Percentiles rank a stretch among this genome's conserved stretches.
Evolutionary conservation across 2,329 filamentous ascomycete species (phyloP).

Genomic region (Stagonosporopsis tanaceti): DNA sequence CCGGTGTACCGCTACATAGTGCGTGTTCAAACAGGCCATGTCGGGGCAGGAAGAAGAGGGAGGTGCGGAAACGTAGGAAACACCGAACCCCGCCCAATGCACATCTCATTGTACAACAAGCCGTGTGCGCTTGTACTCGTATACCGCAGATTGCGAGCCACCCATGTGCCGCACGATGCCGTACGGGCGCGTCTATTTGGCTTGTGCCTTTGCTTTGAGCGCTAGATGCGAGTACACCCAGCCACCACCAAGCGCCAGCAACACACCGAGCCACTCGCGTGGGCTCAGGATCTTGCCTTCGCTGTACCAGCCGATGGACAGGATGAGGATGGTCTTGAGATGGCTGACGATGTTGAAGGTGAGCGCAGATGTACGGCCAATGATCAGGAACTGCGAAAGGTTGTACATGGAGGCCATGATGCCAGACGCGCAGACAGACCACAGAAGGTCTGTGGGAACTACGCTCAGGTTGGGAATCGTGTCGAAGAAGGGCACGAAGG

Average conservation of each 20-base stretch:
- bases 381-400: conserved; percentile 55
- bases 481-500: conserved; percentile 55
- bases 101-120: conserved; percentile 19
- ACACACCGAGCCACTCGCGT: conserved; percentile 53
- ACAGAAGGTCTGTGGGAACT: conserved; percentile 52
- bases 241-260: conserved; percentile 55
- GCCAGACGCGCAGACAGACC: conserved; percentile 52
- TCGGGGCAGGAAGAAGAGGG: background rate
- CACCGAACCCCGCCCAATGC: conserved; percentile 14
- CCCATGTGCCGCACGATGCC: conserved; percentile 5
- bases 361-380: conserved; percentile 50
- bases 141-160: background rate
- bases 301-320: conserved; percentile 57
- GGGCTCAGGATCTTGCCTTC: conserved; percentile 53
- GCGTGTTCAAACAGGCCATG: conserved; percentile 20
- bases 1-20: conserved; percentile 17
- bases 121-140: conserved; percentile 11
- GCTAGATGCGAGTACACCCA: conserved; percentile 56
- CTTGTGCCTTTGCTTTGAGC: conserved; percentile 47
- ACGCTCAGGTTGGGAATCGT: conserved; percentile 48
- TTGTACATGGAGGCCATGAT: conserved; percentile 54
- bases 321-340: conserved; percentile 57
- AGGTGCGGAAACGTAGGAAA: background rate
- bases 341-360: conserved; percentile 54
- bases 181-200: conserved; percentile 27